A percentile compares a stretch with the other conserved stretches of the same genome.
These are phyloP conservation scores for Beauveria caledonica DNA, from an alignment of 2,329 filamentous ascomycete species.

Conservation along the genomic window DNA sequence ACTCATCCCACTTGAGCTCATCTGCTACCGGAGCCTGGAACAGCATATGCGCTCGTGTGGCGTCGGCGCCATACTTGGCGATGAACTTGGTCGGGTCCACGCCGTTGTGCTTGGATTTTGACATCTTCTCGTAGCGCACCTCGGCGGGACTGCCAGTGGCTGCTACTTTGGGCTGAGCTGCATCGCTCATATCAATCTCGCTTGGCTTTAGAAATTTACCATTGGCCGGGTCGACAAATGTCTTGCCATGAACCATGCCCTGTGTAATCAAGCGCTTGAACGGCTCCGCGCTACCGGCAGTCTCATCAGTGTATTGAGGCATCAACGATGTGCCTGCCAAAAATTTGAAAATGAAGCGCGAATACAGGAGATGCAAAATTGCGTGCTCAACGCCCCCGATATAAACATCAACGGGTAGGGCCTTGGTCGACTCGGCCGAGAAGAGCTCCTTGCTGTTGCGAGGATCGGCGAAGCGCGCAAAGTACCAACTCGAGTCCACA, in stretches of 20 bases:
- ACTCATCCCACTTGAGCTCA: constrained; percentile 79
- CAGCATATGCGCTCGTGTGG: constrained; percentile 76
- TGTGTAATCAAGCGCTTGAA: constrained; percentile 79
- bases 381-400: constrained; percentile 86
- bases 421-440: constrained; percentile 46
- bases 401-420: constrained; percentile 77
- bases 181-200: constrained; percentile 58
- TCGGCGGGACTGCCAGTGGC: constrained; percentile 50
- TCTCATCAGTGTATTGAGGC: constrained; percentile 29
- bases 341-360: constrained; percentile 86
- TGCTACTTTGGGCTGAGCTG: constrained; percentile 50
- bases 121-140: constrained; percentile 83
- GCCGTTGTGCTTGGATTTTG: constrained; percentile 88
- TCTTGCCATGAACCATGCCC: constrained; percentile 89
- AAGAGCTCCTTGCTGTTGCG: constrained; percentile 56
- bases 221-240: constrained; percentile 64
- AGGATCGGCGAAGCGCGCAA: constrained; percentile 68
- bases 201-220: constrained; percentile 69
- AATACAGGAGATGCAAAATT: constrained; percentile 81
- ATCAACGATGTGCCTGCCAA: constrained; percentile 49
- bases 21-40: constrained; percentile 83
- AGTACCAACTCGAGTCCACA: constrained; percentile 94
- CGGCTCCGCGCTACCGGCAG: constrained; percentile 51
- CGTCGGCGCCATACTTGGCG: constrained; percentile 69
- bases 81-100: constrained; percentile 73